These are phyloP conservation scores for Heimioporus sp. DNA, from an alignment of 768 basidiomycete species.

Conservation along the genomic window DNA sequence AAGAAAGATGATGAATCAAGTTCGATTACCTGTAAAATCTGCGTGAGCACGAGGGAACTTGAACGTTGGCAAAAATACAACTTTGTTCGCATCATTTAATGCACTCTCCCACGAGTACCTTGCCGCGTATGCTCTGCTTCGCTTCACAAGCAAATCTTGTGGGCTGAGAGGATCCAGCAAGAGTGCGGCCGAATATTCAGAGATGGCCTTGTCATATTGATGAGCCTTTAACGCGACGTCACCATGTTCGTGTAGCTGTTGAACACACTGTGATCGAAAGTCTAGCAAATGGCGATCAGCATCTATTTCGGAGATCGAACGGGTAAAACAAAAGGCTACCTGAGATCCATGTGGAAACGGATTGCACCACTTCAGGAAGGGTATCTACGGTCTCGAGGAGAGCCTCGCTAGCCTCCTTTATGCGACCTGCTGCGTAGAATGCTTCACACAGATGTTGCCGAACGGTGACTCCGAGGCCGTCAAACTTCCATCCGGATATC, in stretches of 20 bases:
- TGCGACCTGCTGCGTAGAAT: too few species aligned
- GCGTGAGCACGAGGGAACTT: too few species aligned
- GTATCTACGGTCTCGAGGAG: too few species aligned
- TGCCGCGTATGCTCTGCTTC: neutral
- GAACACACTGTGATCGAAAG: neutral
- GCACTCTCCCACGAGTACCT: neutral
- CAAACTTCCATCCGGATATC: conserved; percentile 11
- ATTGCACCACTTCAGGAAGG: too few species aligned
- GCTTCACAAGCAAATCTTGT: neutral
- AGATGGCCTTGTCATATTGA: neutral
- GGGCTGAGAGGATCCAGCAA: neutral
- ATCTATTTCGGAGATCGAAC: neutral
- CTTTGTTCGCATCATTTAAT: neutral
- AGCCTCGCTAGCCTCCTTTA: neutral
- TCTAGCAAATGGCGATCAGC: neutral
- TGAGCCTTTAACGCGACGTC: neutral
- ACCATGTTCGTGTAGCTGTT: neutral
- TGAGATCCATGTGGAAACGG: neutral
- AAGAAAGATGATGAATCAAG: too few species aligned
- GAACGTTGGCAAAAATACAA: too few species aligned
- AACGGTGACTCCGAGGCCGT: neutral
- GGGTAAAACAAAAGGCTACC: neutral
- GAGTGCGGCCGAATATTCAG: neutral
- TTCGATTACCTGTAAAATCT: too few species aligned
- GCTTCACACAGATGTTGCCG: too few species aligned